Percentiles rank a stretch among this genome's conserved stretches.
phyloP scores from a whole-genome alignment of 257 asterid species.

The Solanum virginianum region DNA sequence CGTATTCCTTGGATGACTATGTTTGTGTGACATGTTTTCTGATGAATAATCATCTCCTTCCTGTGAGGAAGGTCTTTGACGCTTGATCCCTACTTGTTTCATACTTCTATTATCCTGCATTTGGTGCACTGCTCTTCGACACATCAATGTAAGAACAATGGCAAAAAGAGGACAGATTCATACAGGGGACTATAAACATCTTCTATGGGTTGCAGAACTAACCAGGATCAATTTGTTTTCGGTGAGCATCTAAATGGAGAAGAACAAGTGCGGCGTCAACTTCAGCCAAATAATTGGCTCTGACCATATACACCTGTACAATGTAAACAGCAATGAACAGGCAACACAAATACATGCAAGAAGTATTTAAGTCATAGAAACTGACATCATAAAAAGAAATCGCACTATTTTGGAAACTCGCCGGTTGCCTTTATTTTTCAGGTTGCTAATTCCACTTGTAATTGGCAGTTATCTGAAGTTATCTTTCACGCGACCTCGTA shows the following conservation, averaged over 20 bases:
- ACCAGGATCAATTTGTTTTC: neutral
- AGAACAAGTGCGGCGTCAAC: slow-evolving; percentile 44
- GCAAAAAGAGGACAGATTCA: neutral
- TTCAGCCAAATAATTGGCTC: slow-evolving; percentile 23
- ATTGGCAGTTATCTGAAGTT: neutral
- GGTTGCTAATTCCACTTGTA: neutral
- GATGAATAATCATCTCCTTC: neutral
- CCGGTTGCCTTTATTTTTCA: neutral
- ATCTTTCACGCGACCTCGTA: too few relatives aligned
- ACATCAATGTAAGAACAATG: neutral
- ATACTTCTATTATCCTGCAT: neutral
- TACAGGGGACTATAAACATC: neutral
- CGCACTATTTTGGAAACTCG: neutral
- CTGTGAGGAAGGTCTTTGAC: neutral
- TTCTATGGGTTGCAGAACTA: neutral
- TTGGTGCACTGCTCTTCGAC: slow-evolving; percentile 4
- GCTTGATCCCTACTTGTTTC: neutral
- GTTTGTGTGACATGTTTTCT: neutral
- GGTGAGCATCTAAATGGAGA: slow-evolving; percentile 17
- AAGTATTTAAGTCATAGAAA: neutral
- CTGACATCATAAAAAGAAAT: neutral
- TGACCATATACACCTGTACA: slow-evolving; percentile 28
- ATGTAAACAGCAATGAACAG: neutral
- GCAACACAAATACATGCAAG: neutral
- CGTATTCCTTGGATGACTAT: neutral